A percentile compares a stretch with the other conserved stretches of the same genome.
Evolutionary conservation across 2,329 filamentous ascomycete species (phyloP).

Genomic region (Canariomyces notabilis): DNA sequence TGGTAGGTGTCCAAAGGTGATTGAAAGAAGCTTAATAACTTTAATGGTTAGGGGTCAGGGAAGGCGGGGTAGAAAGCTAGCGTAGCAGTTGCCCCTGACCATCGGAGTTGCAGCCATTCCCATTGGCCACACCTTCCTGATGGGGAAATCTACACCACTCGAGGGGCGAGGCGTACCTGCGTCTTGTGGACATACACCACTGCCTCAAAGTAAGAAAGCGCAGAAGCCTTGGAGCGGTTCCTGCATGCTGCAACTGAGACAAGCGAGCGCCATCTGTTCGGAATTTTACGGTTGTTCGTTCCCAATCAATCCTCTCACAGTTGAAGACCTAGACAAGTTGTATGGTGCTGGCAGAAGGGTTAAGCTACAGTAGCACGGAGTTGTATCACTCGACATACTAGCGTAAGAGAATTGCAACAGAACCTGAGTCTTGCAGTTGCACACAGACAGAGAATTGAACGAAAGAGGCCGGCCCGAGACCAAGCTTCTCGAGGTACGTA

Average conservation of each 20-base stretch:
- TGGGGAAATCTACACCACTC: not conserved
- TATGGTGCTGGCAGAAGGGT: no score
- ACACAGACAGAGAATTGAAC: not conserved
- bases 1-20: not conserved
- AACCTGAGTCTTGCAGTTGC: not conserved
- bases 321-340: no score
- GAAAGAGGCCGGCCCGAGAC: not conserved
- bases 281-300: not conserved
- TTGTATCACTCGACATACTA: no score
- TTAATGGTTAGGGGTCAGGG: not conserved
- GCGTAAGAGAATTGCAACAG: not conserved
- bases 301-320: not conserved
- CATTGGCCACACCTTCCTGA: not conserved
- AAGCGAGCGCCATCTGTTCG: not conserved
- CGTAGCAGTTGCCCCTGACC: not conserved
- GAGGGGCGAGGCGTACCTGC: not conserved
- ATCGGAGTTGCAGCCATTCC: not conserved
- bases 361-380: no score
- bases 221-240: no score
- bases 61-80: constrained; percentile 2
- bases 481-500: not conserved
- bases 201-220: no score
- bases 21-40: not conserved
- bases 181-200: no score
- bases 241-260: not conserved